Percentiles rank a stretch among this genome's conserved stretches.
phyloP scores from a whole-genome alignment of 2,329 filamentous ascomycete species.

The Aspergillus niger region DNA sequence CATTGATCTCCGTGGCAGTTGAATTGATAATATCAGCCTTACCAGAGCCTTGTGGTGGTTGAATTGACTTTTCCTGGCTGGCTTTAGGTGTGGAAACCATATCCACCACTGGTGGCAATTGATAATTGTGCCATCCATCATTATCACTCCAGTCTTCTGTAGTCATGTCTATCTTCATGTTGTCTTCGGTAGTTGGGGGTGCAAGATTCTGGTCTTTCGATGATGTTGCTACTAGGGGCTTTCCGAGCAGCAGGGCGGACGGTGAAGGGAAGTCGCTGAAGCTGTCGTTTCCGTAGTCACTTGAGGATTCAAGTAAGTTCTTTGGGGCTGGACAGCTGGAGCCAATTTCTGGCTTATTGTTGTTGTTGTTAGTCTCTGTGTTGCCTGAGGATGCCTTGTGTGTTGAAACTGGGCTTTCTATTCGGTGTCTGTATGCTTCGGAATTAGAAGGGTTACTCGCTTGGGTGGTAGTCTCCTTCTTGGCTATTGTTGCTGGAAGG shows the following conservation, averaged over 20 bases:
- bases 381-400: neutral
- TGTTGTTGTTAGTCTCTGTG: neutral
- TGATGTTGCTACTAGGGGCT: neutral
- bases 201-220: neutral
- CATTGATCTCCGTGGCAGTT: too few relatives aligned
- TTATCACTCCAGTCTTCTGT: conserved; percentile 5
- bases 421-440: neutral
- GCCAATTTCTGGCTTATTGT: neutral
- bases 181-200: neutral
- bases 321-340: neutral
- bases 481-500: conserved; percentile 30
- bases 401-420: neutral
- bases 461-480: conserved; percentile 14
- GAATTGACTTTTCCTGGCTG: neutral
- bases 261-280: conserved; percentile 44
- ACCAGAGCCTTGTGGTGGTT: too few relatives aligned
- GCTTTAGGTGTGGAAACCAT: neutral
- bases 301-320: conserved; percentile 27
- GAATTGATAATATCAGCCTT: too few relatives aligned
- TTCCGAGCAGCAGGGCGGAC: conserved; percentile 30
- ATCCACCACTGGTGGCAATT: neutral
- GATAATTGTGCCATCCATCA: neutral
- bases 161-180: neutral
- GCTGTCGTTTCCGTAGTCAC: conserved; percentile 36
- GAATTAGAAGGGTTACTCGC: neutral